Percentiles rank a stretch among this genome's conserved stretches.
These are phyloP conservation scores for Daedalea quercina DNA, from an alignment of 768 basidiomycete species.

Conservation along the genomic window DNA sequence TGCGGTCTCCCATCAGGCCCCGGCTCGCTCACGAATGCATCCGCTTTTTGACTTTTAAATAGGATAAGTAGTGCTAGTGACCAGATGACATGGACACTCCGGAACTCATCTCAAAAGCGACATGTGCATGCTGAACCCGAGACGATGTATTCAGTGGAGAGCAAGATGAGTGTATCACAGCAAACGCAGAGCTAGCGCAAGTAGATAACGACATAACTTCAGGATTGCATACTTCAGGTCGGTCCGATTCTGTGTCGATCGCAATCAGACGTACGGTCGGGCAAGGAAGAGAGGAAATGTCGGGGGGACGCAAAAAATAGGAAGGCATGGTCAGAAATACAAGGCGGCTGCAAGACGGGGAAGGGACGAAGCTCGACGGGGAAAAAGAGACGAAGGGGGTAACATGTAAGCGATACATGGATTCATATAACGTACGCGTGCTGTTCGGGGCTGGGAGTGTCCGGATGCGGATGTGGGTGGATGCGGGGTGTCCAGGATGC, in stretches of 20 bases:
- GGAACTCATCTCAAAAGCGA: no score
- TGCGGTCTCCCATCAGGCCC: no score
- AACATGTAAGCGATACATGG: no score
- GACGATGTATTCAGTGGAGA: neutral
- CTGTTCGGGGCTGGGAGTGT: neutral
- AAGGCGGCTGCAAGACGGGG: neutral
- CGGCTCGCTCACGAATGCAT: no score
- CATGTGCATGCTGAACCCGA: no score
- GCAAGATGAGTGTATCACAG: conserved; percentile 10
- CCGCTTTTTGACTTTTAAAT: no score
- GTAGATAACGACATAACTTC: conserved; percentile 19
- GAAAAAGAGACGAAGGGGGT: no score
- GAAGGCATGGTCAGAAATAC: neutral
- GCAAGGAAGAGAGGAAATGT: neutral
- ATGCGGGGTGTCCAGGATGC: neutral
- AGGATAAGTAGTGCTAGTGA: no score
- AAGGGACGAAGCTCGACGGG: neutral
- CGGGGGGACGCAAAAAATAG: neutral
- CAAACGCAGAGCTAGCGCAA: conserved; percentile 11
- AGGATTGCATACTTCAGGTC: conserved; percentile 4
- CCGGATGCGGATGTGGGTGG: neutral
- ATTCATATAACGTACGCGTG: neutral
- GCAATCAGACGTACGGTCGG: conserved; percentile 6
- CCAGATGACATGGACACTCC: no score
- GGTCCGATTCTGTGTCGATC: neutral